Conservation (phyloP, 495 filamentous ascomycete genomes). For the Penicillium bovifimosum region DNA sequence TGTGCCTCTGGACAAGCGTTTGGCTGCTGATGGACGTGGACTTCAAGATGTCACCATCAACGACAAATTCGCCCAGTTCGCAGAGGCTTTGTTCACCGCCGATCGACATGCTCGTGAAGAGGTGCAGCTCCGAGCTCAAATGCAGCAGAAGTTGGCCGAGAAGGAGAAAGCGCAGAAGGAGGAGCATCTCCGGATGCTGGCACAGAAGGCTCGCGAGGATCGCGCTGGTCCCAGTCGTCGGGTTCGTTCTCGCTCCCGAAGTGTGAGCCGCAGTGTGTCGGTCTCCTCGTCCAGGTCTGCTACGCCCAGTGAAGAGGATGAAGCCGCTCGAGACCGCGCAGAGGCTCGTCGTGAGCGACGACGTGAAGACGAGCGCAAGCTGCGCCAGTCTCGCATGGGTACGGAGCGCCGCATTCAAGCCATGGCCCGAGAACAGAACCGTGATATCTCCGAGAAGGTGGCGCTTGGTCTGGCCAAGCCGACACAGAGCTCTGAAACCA, state of each 20-base stretch:
- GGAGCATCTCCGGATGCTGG: conserved; percentile 82
- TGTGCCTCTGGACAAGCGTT: conserved; percentile 89
- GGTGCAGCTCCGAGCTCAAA: conserved; percentile 82
- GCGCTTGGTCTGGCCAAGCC: conserved; percentile 93
- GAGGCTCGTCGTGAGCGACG: conserved; percentile 70
- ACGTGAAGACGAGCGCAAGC: conserved; percentile 77
- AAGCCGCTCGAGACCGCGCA: conserved; percentile 66
- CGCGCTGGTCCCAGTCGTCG: conserved; percentile 51
- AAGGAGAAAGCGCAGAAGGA: conserved; percentile 94
- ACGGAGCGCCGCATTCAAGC: conserved; percentile 83
- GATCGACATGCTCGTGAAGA: conserved; percentile 94
- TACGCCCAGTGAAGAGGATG: conserved; percentile 57
- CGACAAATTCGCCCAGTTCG: conserved; percentile 97
- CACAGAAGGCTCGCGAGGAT: conserved; percentile 86
- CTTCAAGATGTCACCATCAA: conserved; percentile 96
- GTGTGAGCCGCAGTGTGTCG: conserved; percentile 48
- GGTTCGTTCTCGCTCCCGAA: conserved; percentile 38
- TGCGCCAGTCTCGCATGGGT: conserved; percentile 94
- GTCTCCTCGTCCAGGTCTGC: conserved; percentile 56
- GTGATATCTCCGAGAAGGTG: conserved; percentile 97
- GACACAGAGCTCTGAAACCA: conserved; percentile 78
- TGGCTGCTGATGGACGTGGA: conserved; percentile 92
- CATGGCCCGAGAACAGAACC: conserved; percentile 90
- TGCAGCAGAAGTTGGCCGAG: conserved; percentile 96
- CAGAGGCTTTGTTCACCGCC: conserved; percentile 88